A percentile compares a stretch with the other conserved stretches of the same genome.
Conservation (phyloP, 257 asterid genomes). For the Petunia secreta region DNA sequence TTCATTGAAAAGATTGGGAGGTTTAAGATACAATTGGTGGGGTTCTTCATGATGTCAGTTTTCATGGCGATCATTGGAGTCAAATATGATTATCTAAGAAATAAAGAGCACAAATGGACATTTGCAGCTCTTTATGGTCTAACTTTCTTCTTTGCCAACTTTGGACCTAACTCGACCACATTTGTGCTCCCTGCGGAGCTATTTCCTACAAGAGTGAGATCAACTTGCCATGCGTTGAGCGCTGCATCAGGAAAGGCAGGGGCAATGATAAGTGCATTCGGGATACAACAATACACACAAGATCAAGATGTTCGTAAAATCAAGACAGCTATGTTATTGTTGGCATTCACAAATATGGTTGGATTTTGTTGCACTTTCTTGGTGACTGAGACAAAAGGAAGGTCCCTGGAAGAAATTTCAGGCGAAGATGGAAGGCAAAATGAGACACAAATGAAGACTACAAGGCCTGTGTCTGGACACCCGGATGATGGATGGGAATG, state of each 20-base stretch:
- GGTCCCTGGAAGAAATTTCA: constrained; percentile 52
- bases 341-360: constrained; percentile 44
- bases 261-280: constrained; percentile 55
- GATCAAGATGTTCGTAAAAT: constrained; percentile 33
- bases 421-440: constrained; percentile 37
- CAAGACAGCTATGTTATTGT: constrained; percentile 24
- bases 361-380: constrained; percentile 54
- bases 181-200: constrained; percentile 65
- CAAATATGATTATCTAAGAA: constrained; percentile 54
- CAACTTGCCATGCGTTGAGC: constrained; percentile 60
- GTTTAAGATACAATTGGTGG: constrained; percentile 54
- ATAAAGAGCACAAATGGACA: constrained; percentile 42
- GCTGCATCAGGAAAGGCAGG: constrained; percentile 61
- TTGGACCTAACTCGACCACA: constrained; percentile 62
- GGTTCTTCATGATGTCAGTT: constrained; percentile 66
- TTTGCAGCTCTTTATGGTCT: constrained; percentile 50
- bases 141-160: constrained; percentile 62
- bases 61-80: constrained; percentile 57
- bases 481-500: constrained; percentile 21
- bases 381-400: constrained; percentile 56
- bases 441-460: constrained; percentile 20
- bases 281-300: constrained; percentile 43
- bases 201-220: constrained; percentile 57
- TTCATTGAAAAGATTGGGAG: constrained; percentile 54
- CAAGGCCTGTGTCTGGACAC: neutral